phyloP scores from a whole-genome alignment of 805 yeast species.

The Lachancea lanzarotensis region DNA sequence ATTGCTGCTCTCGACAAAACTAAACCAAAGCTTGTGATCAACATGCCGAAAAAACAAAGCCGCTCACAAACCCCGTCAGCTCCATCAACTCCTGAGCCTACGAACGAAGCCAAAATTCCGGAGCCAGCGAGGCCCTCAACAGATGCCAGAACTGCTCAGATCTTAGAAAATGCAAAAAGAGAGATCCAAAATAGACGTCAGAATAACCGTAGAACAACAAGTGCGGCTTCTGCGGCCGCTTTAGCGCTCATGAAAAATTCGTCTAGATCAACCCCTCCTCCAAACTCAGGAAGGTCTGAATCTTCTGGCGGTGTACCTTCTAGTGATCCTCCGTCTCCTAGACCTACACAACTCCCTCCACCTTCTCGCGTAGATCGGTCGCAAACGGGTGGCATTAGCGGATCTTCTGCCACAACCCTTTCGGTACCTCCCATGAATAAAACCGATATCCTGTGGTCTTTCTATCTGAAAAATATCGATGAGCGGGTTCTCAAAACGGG shows the following conservation, averaged over 20 bases:
- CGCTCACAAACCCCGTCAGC: conserved; percentile 14
- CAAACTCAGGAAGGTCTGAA: conserved; percentile 10
- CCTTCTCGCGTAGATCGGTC: conserved; percentile 13
- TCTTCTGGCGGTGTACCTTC: conserved; percentile 15
- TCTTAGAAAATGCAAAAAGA: conserved; percentile 26
- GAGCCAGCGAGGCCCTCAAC: conserved; percentile 13
- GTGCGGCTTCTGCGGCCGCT: conserved; percentile 23
- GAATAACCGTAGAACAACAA: conserved; percentile 12
- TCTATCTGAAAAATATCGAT: conserved; percentile 45
- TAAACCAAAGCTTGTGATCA: conserved; percentile 8
- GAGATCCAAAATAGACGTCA: conserved; percentile 19
- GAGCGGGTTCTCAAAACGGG: conserved; percentile 59
- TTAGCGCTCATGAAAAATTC: conserved; percentile 18
- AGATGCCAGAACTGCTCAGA: conserved; percentile 30
- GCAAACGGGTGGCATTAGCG: conserved; percentile 1
- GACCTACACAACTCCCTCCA: conserved; percentile 3
- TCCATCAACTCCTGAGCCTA: conserved; percentile 1
- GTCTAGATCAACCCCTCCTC: conserved; percentile 11
- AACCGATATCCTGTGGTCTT: conserved; percentile 54
- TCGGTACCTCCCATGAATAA: conserved; percentile 42
- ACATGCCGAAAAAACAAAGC: conserved; percentile 19
- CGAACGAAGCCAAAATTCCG: background rate
- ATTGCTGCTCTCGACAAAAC: conserved; percentile 45
- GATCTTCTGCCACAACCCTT: conserved; percentile 9
- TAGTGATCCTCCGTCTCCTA: conserved; percentile 5